Evolutionary conservation across 1,284 basidiomycete species (phyloP), one percentile per base, ranked within the genome.

Genomic region (Heterobasidion irregulare): DNA sequence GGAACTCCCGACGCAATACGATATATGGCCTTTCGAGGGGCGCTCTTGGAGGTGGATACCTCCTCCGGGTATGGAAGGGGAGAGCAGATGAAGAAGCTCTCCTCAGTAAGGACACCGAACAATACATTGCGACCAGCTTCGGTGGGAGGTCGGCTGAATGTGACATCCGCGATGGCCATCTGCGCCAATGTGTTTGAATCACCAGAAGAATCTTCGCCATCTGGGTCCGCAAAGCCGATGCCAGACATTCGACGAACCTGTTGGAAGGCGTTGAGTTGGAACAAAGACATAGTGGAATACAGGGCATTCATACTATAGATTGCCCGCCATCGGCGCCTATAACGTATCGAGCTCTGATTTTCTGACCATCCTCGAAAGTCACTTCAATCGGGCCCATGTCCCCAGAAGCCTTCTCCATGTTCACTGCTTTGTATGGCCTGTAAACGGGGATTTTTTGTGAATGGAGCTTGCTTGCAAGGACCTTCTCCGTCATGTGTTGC

Each of bases 261-360:
- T 47, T 33, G 50, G 19, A 47, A 26, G 34, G 44, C 26, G 26
- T 26, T 26, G 26, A 26, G 26, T 26, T 26, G 26, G 26, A 5
- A 26, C 26, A 26, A 26, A 26, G 26, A 26, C 26, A 26, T 26
- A 5, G 26, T 5, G 32, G 9, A 16, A 12, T 19, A 18, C 16
- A 19, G n/a, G 34, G 18, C 56, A 62, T 7, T 59, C 78, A 59
- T 61, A 79, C 82, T 15, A 67, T 64, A 2, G 82, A 84, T 53
- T 65, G 71, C 15, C 75, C 68, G n/a, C 82, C 82, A 63, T 84
- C 80, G 10, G 82, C 80, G 44, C 77, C 80, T 34, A 83, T 62
- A 1, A 83, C 73, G 60, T 79, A 80, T 32, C 68, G 71, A 9
- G 80, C 68, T 0, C 66, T 70, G 34, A 83, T 64, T 10, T 69